These are phyloP conservation scores for Cytospora schulzeri DNA, from an alignment of 2,329 filamentous ascomycete species.

Conservation along the genomic window DNA sequence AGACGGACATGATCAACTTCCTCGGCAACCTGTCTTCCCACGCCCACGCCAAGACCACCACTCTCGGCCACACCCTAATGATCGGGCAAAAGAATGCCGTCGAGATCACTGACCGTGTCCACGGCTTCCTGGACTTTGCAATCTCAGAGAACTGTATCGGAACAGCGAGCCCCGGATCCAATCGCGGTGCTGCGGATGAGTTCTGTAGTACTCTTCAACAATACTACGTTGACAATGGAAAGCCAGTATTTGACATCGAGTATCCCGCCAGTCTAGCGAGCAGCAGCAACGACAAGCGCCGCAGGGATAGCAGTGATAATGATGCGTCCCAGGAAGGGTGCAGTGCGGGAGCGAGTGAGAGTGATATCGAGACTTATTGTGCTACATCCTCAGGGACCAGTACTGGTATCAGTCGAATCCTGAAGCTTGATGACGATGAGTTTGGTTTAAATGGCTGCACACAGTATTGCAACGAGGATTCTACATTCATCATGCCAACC, in stretches of 20 bases:
- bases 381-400: conserved; percentile 2
- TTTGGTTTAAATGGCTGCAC: conserved; percentile 25
- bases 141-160: conserved; percentile 23
- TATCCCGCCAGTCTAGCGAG: conserved; percentile 23
- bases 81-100: conserved; percentile 26
- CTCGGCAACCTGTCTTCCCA: conserved; percentile 14
- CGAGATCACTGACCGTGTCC: conserved; percentile 7
- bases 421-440: conserved; percentile 27
- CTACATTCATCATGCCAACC: conserved; percentile 17
- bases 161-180: conserved; percentile 5
- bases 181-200: conserved; percentile 12
- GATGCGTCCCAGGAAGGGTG: conserved; percentile 10
- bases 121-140: conserved; percentile 24
- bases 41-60: conserved; percentile 22
- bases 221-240: conserved; percentile 20
- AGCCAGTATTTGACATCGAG: conserved; percentile 26
- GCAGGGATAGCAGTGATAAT: conserved; percentile 2
- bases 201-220: conserved; percentile 22
- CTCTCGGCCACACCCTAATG: conserved; percentile 17
- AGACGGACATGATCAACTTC: conserved; percentile 24
- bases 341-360: conserved; percentile 8
- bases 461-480: conserved; percentile 20
- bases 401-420: conserved; percentile 22
- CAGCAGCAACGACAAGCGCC: neutral
- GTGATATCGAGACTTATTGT: conserved; percentile 13